A percentile compares a stretch with the other conserved stretches of the same genome.
phyloP scores from a whole-genome alignment of 192 early-diverging fungal species.

The Backusella liffmaniae region DNA sequence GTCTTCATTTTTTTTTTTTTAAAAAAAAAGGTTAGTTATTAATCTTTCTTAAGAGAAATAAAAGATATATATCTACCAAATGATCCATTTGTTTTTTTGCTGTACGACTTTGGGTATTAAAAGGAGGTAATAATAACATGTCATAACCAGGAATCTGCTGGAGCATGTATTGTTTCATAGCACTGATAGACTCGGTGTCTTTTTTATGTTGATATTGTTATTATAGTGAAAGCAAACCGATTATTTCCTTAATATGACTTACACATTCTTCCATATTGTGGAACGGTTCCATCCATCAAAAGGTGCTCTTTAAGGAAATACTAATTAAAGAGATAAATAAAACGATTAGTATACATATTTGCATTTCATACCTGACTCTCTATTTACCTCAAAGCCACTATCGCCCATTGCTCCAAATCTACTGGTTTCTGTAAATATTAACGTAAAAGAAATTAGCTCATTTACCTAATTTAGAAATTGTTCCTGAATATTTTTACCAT shows the following conservation, averaged over 20 bases:
- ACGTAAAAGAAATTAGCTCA: slow-evolving; percentile 46
- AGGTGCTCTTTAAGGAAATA: slow-evolving; percentile 63
- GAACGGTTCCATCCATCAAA: slow-evolving; percentile 31
- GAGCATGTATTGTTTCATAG: slow-evolving; percentile 32
- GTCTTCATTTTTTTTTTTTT: slow-evolving; percentile 18
- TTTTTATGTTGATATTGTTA: neutral
- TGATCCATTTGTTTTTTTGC: slow-evolving; percentile 28
- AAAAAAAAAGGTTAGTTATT: neutral
- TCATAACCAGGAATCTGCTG: slow-evolving; percentile 16
- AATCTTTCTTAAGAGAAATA: neutral
- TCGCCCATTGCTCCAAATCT: slow-evolving; percentile 52
- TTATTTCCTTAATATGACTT: slow-evolving; percentile 13
- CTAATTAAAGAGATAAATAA: slow-evolving; percentile 6
- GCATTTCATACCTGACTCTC: neutral
- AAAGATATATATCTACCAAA: slow-evolving; percentile 19
- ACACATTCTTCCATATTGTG: slow-evolving; percentile 41
- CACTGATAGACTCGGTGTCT: slow-evolving; percentile 36
- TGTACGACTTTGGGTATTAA: slow-evolving; percentile 7
- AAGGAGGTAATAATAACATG: slow-evolving; percentile 23
- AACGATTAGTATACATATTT: neutral
- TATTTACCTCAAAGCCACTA: slow-evolving; percentile 57
- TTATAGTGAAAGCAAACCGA: neutral
- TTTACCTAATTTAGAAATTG: slow-evolving; percentile 41
- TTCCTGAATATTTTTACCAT: slow-evolving; percentile 21
- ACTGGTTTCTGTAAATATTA: neutral